Conservation (phyloP, 129 eudicot genomes). For the Rutidosis leptorrhynchoides region DNA sequence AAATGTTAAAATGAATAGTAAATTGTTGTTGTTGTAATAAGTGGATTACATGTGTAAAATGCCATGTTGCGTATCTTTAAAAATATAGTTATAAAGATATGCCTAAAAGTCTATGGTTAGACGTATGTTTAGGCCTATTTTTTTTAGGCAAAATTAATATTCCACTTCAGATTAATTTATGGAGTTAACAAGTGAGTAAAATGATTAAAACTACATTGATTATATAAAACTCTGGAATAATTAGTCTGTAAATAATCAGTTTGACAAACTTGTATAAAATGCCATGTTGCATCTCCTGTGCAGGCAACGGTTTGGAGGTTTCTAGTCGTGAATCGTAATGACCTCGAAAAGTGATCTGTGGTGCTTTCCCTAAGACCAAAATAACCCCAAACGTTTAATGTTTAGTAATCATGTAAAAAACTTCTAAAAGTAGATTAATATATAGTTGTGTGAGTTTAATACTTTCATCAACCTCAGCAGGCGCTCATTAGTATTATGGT, state of each 20-base stretch:
- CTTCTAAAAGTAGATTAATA: background rate
- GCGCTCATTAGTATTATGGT: background rate
- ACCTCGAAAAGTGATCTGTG: background rate
- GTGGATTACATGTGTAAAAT: too few relatives aligned
- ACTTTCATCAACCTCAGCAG: background rate
- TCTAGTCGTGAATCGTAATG: constrained; percentile 36
- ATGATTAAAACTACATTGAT: background rate
- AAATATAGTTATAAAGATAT: too few relatives aligned
- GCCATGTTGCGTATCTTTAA: too few relatives aligned
- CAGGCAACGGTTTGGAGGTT: constrained; percentile 97
- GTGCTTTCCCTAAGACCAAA: background rate
- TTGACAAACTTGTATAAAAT: constrained; percentile 1
- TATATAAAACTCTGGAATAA: background rate
- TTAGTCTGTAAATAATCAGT: background rate
- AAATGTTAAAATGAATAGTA: too few relatives aligned
- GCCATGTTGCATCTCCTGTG: constrained; percentile 16
- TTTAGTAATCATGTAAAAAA: constrained; percentile 1
- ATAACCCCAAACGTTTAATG: background rate
- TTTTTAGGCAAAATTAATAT: too few relatives aligned
- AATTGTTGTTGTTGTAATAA: too few relatives aligned
- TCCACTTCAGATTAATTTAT: background rate
- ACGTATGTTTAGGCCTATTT: too few relatives aligned
- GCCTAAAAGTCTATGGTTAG: too few relatives aligned
- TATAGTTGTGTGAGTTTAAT: background rate
- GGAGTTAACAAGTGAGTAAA: background rate